These are phyloP conservation scores for Strobilomyces confusus DNA, from an alignment of 768 basidiomycete species.

Conservation along the genomic window DNA sequence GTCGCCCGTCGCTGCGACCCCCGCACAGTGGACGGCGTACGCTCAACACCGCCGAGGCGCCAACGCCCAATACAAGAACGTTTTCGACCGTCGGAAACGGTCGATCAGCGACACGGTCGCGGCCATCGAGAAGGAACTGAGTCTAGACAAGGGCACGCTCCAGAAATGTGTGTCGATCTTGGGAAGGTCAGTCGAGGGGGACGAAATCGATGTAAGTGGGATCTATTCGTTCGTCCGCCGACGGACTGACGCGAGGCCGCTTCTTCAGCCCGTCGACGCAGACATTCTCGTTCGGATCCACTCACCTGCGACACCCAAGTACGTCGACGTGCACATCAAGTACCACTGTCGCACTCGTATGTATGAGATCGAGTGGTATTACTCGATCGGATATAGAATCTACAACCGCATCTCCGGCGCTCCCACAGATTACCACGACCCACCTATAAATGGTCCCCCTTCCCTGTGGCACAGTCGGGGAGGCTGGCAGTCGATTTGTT, in stretches of 20 bases:
- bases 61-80: background rate
- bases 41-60: background rate
- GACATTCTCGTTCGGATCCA: slow-evolving; percentile 2
- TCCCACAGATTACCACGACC: background rate
- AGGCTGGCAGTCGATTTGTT: slow-evolving; percentile 15
- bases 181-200: background rate
- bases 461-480: slow-evolving; percentile 1
- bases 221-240: background rate
- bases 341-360: slow-evolving; percentile 3
- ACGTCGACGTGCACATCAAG: slow-evolving; percentile 16
- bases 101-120: background rate
- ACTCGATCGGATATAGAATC: slow-evolving; percentile 8
- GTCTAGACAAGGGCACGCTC: background rate
- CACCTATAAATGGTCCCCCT: background rate
- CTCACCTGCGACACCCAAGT: slow-evolving; percentile 9
- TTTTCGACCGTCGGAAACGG: background rate
- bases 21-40: background rate
- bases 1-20: no score
- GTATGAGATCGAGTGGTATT: slow-evolving; percentile 6
- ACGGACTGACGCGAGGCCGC: background rate
- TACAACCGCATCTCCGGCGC: background rate
- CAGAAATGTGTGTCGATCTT: background rate
- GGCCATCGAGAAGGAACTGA: background rate
- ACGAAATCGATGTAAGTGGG: background rate
- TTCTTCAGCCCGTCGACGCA: background rate